These are phyloP conservation scores for Neotropicomus parvogracilis DNA, from an alignment of 1,284 basidiomycete genomes.

Conservation along the genomic window DNA sequence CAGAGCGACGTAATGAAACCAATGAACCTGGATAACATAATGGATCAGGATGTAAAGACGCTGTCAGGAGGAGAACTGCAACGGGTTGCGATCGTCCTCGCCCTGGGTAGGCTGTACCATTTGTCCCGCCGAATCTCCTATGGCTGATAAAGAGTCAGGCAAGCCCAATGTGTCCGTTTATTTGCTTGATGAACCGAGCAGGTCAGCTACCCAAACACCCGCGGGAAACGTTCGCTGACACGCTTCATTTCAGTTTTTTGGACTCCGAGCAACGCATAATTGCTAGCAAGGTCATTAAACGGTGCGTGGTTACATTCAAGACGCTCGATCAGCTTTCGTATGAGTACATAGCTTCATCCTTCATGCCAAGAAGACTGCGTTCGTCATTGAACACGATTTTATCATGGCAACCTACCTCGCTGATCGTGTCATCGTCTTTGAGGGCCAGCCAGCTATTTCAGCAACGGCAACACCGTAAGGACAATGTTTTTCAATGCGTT, in stretches of 20 bases:
- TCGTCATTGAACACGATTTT: slow-evolving; percentile 98
- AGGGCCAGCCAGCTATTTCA: slow-evolving; percentile 77
- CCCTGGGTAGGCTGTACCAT: slow-evolving; percentile 53
- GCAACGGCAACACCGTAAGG: slow-evolving; percentile 85
- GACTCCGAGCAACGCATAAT: slow-evolving; percentile 99
- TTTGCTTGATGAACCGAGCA: slow-evolving; percentile 83
- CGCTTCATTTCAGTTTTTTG: slow-evolving; percentile 63
- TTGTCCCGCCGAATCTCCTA: neutral
- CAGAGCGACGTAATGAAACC: slow-evolving; percentile 95
- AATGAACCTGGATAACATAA: slow-evolving; percentile 87
- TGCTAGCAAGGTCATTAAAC: slow-evolving; percentile 94
- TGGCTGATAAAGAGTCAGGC: slow-evolving; percentile 37
- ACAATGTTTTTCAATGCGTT: neutral
- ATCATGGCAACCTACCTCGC: slow-evolving; percentile 97
- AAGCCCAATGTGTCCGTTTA: slow-evolving; percentile 82
- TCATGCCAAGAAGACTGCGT: slow-evolving; percentile 93
- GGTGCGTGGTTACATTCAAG: slow-evolving; percentile 41
- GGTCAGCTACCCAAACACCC: slow-evolving; percentile 34
- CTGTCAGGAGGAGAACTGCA: slow-evolving; percentile 96
- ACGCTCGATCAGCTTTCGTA: slow-evolving; percentile 4
- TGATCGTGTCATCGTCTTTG: slow-evolving; percentile 95
- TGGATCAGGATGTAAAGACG: slow-evolving; percentile 96
- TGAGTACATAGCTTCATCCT: slow-evolving; percentile 73
- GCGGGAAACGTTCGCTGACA: slow-evolving; percentile 4
- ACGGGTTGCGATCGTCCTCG: slow-evolving; percentile 90